These are phyloP conservation scores for Nannizziopsis barbatae DNA, from an alignment of 2,329 filamentous ascomycete genomes.

Conservation along the genomic window DNA sequence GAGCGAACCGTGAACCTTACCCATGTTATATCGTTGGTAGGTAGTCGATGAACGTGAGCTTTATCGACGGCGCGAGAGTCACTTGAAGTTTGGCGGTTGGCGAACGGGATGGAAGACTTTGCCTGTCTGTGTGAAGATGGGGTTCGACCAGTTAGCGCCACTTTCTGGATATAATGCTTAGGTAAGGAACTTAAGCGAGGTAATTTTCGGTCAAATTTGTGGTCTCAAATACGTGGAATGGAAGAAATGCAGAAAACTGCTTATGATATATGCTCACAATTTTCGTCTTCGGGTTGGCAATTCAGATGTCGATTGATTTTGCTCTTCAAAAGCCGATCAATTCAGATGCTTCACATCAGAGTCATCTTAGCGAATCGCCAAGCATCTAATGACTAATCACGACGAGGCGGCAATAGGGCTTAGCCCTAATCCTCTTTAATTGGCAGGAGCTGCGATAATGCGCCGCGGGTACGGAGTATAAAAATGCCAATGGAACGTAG, in stretches of 20 bases:
- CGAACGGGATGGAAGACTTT: background rate
- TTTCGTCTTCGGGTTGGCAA: background rate
- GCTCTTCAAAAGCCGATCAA: too few relatives aligned
- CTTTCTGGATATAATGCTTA: constrained; percentile 3
- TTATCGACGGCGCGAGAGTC: constrained; percentile 8
- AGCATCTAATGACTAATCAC: background rate
- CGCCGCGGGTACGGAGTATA: background rate
- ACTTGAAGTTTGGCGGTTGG: constrained; percentile 7
- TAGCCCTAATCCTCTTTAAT: constrained; percentile 14
- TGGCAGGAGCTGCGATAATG: background rate
- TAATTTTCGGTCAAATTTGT: too few relatives aligned
- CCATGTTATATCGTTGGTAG: constrained; percentile 49
- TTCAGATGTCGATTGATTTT: too few relatives aligned
- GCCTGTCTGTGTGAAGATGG: constrained; percentile 9
- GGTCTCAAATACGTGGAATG: too few relatives aligned
- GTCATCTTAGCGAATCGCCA: constrained; percentile 8
- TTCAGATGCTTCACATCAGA: background rate
- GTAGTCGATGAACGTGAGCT: constrained; percentile 9
- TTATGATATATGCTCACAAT: background rate
- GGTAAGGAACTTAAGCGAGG: constrained; percentile 9
- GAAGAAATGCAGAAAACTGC: too few relatives aligned
- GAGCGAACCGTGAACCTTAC: constrained; percentile 79
- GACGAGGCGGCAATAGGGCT: constrained; percentile 9
- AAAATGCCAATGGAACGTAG: too few relatives aligned
- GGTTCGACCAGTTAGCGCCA: constrained; percentile 6